Base-by-base conservation (phyloP, 2,329 filamentous ascomycete species). In the Pseudogymnoascus sp. region DNA sequence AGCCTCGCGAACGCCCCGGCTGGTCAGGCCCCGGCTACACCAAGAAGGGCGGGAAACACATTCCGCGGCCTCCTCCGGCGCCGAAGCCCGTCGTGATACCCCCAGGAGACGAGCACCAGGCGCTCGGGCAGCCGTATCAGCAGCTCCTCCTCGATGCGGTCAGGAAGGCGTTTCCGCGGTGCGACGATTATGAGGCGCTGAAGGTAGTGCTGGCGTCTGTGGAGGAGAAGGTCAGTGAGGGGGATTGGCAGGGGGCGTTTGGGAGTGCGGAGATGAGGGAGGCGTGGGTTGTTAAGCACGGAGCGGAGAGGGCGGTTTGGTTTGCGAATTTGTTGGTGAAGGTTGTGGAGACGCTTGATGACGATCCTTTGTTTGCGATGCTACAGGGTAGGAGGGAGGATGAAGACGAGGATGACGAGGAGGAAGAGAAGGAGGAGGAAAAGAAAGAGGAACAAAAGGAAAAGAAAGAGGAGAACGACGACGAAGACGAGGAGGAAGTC, bases 261-360 rank as follows among this genome's bases (percentile, higher is more conserved):
- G 86, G 85, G 0, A 80, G 80, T 59, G 80, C 84, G 62, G 84
- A 88, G 47, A 83, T 87, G 69, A 81, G 96, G 16, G 84, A 89
- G 65, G 90, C 89, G 8, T 99, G 97, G 77, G 90, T 91, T 11
- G 84, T 91, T 62, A 80, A 94, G 69, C 97, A 92, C 92, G 96
- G 92, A 74, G 90, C 93, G 7, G 59, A 42, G 59, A 60, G 94
- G 61, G 89, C 92, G 0, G 77, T 97, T 62, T 91, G 87, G 66
- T 97, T 97, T 75, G 79, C 85, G 16, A 72, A 76, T 2, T 75
- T 86, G 14, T 73, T 88, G 44, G 64, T 74, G 25, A 69, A 77
- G 61, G 23, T 72, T 5, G 47, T 56, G 25, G 47, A 56, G 47
- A 56, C 47, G 28, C 47, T 56, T 18, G 47, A 33, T 28, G 47